phyloP scores from a whole-genome alignment of 225 moss, liverwort and hornwort genomes.

The Sphagnum contortum region DNA sequence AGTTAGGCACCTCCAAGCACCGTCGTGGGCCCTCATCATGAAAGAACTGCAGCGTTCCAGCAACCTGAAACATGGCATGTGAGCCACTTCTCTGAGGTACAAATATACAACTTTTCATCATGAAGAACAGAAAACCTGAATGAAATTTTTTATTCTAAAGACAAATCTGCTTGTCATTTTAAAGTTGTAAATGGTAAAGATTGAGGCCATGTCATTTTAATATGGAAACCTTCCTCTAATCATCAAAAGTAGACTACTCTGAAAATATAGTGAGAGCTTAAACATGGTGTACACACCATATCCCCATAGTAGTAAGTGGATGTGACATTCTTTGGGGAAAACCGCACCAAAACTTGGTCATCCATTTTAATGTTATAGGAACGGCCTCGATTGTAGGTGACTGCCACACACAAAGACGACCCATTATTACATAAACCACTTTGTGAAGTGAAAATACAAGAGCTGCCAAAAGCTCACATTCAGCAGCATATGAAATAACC shows the following conservation, averaged over 20 bases:
- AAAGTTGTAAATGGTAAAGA: not conserved
- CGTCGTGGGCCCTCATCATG: constrained; percentile 77
- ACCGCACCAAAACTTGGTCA: constrained; percentile 84
- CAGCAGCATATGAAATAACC: no score
- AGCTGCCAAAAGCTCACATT: no score
- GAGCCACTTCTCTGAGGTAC: not conserved
- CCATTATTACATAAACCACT: no score
- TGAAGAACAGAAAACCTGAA: no score
- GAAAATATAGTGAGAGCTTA: no score
- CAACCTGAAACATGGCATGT: constrained; percentile 36
- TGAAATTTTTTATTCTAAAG: not conserved
- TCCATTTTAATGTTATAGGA: constrained; percentile 93
- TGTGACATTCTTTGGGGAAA: constrained; percentile 85
- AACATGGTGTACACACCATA: constrained; percentile 34
- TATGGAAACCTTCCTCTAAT: no score
- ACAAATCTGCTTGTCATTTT: not conserved
- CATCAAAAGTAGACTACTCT: no score
- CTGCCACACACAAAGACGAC: constrained; percentile 22
- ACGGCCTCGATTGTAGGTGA: constrained; percentile 58
- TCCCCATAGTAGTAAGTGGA: constrained; percentile 84
- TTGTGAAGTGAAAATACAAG: no score
- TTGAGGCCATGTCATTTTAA: no score
- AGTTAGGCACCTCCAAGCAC: constrained; percentile 64
- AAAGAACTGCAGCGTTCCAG: constrained; percentile 81
- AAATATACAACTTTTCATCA: no score